A percentile compares a stretch with the other conserved stretches of the same genome.
Conservation (phyloP, 1,284 basidiomycete genomes). For the Microbotryomycetes sp. region DNA sequence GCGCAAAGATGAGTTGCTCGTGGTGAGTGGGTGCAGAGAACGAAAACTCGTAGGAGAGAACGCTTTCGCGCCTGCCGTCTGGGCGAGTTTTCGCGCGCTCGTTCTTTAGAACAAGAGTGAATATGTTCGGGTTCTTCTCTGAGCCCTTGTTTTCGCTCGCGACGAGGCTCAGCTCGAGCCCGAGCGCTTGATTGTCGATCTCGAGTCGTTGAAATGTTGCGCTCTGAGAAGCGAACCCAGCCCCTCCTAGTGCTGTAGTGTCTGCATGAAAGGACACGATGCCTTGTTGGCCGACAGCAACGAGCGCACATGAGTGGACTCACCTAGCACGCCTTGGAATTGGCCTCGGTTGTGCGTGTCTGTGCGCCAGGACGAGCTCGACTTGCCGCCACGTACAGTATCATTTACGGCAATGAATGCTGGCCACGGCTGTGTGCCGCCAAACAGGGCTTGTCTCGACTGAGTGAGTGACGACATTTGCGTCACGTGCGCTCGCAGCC, state of each 20-base stretch:
- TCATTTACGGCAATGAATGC: slow-evolving; percentile 46
- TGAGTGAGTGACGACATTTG: too few species aligned
- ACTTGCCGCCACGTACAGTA: slow-evolving; percentile 44
- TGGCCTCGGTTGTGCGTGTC: slow-evolving; percentile 4
- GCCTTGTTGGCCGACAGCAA: slow-evolving; percentile 1
- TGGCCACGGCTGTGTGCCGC: slow-evolving; percentile 8
- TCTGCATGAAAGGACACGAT: slow-evolving; percentile 35
- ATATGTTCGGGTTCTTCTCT: slow-evolving; percentile 27
- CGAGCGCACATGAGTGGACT: slow-evolving; percentile 35
- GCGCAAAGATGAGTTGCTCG: slow-evolving; percentile 31
- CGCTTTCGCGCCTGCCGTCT: slow-evolving; percentile 42
- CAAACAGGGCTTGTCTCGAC: too few species aligned
- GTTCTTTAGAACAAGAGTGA: slow-evolving; percentile 45
- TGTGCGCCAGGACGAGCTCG: slow-evolving; percentile 39
- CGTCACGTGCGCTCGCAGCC: too few species aligned
- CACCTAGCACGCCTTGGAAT: slow-evolving; percentile 30
- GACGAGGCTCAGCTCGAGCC: background rate
- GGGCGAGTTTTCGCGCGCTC: slow-evolving; percentile 36
- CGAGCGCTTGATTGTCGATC: too few species aligned
- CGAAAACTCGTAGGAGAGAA: slow-evolving; percentile 44
- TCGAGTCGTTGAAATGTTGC: slow-evolving; percentile 39
- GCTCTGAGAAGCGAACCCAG: slow-evolving; percentile 48
- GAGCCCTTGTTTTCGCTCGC: too few species aligned
- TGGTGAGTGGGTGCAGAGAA: slow-evolving; percentile 33
- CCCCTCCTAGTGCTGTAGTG: slow-evolving; percentile 47